phyloP scores from a whole-genome alignment of 768 basidiomycete species.

The Fistulinella prunicolor region DNA sequence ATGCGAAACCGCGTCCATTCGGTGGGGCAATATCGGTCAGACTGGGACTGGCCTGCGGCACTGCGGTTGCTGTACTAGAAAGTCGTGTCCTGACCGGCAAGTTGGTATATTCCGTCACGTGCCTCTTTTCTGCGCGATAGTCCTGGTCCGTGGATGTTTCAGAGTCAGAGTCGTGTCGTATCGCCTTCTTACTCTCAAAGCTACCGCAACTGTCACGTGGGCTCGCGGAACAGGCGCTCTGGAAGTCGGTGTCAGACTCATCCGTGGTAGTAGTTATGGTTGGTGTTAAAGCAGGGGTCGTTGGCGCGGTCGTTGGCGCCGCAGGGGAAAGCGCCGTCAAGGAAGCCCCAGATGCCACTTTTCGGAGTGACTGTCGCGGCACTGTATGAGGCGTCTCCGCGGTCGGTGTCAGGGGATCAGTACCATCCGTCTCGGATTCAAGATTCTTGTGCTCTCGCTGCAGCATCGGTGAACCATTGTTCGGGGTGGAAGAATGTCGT shows the following conservation, averaged over 20 bases:
- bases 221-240: conserved; percentile 79
- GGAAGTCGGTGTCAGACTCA: conserved; percentile 83
- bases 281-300: conserved; percentile 36
- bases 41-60: conserved; percentile 38
- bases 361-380: conserved; percentile 27
- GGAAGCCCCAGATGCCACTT: conserved; percentile 33
- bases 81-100: conserved; percentile 50
- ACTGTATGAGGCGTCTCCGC: conserved; percentile 25
- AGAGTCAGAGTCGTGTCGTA: conserved; percentile 27
- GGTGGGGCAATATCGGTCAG: conserved; percentile 41
- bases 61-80: conserved; percentile 52
- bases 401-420: conserved; percentile 27
- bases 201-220: conserved; percentile 66
- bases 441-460: conserved; percentile 38
- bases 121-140: conserved; percentile 27
- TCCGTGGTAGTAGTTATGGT: conserved; percentile 48
- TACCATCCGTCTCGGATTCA: conserved; percentile 32
- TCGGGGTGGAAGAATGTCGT: conserved; percentile 25
- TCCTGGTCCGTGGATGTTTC: conserved; percentile 30
- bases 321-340: conserved; percentile 25
- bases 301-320: conserved; percentile 26
- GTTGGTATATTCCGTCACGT: conserved; percentile 35
- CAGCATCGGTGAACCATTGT: conserved; percentile 26
- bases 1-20: conserved; percentile 22
- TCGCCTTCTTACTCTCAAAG: conserved; percentile 30